A percentile compares a stretch with the other conserved stretches of the same genome.
Conservation (phyloP, 495 filamentous ascomycete species). For the Hypomontagnella monticulosa region DNA sequence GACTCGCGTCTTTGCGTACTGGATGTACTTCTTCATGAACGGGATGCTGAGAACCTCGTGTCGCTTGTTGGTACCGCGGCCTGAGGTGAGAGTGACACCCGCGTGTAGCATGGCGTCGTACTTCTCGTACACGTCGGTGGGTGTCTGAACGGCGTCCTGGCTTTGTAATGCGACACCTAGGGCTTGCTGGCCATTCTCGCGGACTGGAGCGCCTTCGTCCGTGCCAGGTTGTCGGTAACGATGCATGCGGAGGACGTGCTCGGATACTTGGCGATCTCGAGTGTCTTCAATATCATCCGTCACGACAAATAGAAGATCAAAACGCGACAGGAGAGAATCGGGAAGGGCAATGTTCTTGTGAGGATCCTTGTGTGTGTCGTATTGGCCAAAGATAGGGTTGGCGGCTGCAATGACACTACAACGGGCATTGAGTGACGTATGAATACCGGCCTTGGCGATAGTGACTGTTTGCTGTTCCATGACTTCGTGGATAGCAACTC, state of each 20-base stretch:
- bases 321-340: conserved; percentile 97
- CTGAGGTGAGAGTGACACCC: conserved; percentile 79
- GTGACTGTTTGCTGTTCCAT: conserved; percentile 99
- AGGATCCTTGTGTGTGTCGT: conserved; percentile 97
- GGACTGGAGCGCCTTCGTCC: conserved; percentile 94
- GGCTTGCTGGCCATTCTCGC: conserved; percentile 84
- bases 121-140: conserved; percentile 94
- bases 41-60: conserved; percentile 95
- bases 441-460: conserved; percentile 98
- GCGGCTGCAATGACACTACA: conserved; percentile 97
- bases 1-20: conserved; percentile 93
- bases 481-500: conserved; percentile 99
- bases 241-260: conserved; percentile 98
- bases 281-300: conserved; percentile 98
- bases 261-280: conserved; percentile 88
- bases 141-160: conserved; percentile 71
- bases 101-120: conserved; percentile 96
- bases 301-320: conserved; percentile 97
- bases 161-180: conserved; percentile 89
- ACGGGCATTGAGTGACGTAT: conserved; percentile 95
- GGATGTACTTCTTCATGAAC: conserved; percentile 99
- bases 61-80: conserved; percentile 76
- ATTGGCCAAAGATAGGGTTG: conserved; percentile 98
- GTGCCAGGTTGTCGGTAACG: conserved; percentile 92
- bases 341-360: conserved; percentile 98